Percentiles rank a stretch among this genome's conserved stretches.
Conservation (phyloP, 1,139 yeast species). For the Saccharomyces hybrid region DNA sequence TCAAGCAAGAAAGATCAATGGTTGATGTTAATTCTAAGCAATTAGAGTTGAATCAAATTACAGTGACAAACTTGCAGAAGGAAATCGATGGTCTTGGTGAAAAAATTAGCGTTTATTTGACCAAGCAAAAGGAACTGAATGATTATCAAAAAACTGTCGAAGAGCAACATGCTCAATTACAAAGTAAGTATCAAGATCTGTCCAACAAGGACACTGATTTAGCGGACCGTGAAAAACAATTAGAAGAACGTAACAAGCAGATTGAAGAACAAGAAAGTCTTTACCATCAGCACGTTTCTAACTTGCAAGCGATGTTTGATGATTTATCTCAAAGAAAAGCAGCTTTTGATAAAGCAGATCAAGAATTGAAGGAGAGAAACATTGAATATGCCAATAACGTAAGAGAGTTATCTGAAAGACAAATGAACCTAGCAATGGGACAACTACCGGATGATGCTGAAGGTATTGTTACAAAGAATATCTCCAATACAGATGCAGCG, state of each 20-base stretch:
- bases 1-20: constrained; percentile 55
- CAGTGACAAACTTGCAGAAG: constrained; percentile 36
- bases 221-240: constrained; percentile 29
- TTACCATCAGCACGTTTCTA: constrained; percentile 34
- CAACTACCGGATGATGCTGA: constrained; percentile 31
- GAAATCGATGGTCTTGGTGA: constrained; percentile 43
- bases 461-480: constrained; percentile 28
- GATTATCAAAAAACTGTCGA: constrained; percentile 33
- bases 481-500: background rate
- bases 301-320: constrained; percentile 31
- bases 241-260: constrained; percentile 29
- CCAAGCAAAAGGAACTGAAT: constrained; percentile 35
- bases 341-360: constrained; percentile 33
- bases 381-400: constrained; percentile 35
- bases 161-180: constrained; percentile 37
- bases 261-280: constrained; percentile 33
- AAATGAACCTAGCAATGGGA: constrained; percentile 31
- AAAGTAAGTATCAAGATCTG: constrained; percentile 30
- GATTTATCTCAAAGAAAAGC: constrained; percentile 33
- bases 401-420: constrained; percentile 34
- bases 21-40: constrained; percentile 64
- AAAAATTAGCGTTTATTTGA: constrained; percentile 21
- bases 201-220: constrained; percentile 22
- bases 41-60: constrained; percentile 49
- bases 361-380: constrained; percentile 34